Conservation (phyloP, 495 filamentous ascomycete genomes). For the Penicillium manginii region DNA sequence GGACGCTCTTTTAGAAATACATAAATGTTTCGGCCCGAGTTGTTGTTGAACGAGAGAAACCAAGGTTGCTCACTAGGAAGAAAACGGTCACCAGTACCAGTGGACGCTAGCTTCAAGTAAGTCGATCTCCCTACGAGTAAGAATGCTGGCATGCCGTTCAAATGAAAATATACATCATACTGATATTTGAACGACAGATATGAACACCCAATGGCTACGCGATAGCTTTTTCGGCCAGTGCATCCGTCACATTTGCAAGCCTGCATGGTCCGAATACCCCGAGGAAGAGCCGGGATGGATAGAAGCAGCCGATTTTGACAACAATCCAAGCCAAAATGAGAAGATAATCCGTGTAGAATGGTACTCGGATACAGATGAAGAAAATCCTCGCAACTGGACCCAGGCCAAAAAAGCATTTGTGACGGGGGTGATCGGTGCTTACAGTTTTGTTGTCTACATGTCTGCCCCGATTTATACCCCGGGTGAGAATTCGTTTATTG, state of each 20-base stretch:
- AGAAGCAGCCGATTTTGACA: not conserved
- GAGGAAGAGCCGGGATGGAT: not conserved
- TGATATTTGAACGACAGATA: not conserved
- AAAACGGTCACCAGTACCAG: not conserved
- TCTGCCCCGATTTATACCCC: slow-evolving; percentile 27
- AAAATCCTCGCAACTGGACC: slow-evolving; percentile 49
- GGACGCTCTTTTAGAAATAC: not conserved
- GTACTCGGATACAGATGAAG: slow-evolving; percentile 41
- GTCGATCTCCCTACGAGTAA: not conserved
- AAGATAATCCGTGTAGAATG: slow-evolving; percentile 33
- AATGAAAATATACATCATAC: not conserved
- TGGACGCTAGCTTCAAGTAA: not conserved
- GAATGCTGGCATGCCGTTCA: too few relatives aligned
- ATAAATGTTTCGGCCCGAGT: too few relatives aligned
- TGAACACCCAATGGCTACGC: slow-evolving; percentile 6
- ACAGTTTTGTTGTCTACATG: slow-evolving; percentile 33
- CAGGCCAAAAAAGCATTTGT: slow-evolving; percentile 39
- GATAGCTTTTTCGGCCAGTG: slow-evolving; percentile 11
- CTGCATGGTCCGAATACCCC: not conserved
- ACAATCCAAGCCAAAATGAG: not conserved
- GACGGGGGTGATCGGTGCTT: slow-evolving; percentile 34
- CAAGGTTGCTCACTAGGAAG: too few relatives aligned
- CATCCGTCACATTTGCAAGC: not conserved
- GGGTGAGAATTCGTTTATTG: slow-evolving; percentile 27
- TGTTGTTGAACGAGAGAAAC: too few relatives aligned